A percentile compares a stretch with the other conserved stretches of the same genome.
Evolutionary conservation across 148 eudicot species (phyloP).

Genomic region (Mesembryanthemum crystallinum): DNA sequence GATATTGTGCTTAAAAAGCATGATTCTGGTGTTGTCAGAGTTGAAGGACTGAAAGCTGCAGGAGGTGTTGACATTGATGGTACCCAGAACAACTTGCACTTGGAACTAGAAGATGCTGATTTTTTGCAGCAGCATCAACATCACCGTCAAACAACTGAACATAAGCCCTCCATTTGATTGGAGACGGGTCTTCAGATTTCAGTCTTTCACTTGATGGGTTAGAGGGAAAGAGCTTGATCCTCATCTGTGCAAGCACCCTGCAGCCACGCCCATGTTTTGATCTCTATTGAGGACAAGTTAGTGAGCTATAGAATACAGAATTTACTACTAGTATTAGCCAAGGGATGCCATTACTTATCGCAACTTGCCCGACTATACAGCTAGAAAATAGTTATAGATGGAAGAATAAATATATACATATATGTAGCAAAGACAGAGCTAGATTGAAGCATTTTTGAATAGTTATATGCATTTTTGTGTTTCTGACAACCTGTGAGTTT

Average conservation of each 20-base stretch:
- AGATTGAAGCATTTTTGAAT: neutral
- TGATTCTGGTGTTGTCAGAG: conserved; percentile 33
- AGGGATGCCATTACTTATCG: neutral
- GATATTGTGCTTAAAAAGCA: conserved; percentile 35
- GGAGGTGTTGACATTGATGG: conserved; percentile 29
- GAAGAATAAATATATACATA: conserved; percentile 11
- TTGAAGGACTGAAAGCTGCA: conserved; percentile 31
- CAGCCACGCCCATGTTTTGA: neutral
- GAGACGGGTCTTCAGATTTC: neutral
- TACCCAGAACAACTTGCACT: conserved; percentile 32
- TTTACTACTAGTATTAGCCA: neutral
- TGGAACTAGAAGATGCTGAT: conserved; percentile 29
- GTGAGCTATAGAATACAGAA: neutral
- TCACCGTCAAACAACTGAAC: conserved; percentile 18
- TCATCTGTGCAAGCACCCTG: neutral
- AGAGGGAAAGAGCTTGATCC: neutral
- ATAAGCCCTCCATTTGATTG: conserved; percentile 14
- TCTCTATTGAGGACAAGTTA: neutral
- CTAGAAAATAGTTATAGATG: neutral
- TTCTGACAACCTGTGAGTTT: neutral
- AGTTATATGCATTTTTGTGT: neutral
- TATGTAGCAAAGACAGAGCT: conserved; percentile 17
- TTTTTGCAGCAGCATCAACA: conserved; percentile 13
- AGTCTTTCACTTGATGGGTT: neutral
- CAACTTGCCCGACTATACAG: conserved; percentile 1